A percentile compares a stretch with the other conserved stretches of the same genome.
These are phyloP conservation scores for Ulmus americana DNA, from an alignment of 331 rosid genomes.

Conservation along the genomic window DNA sequence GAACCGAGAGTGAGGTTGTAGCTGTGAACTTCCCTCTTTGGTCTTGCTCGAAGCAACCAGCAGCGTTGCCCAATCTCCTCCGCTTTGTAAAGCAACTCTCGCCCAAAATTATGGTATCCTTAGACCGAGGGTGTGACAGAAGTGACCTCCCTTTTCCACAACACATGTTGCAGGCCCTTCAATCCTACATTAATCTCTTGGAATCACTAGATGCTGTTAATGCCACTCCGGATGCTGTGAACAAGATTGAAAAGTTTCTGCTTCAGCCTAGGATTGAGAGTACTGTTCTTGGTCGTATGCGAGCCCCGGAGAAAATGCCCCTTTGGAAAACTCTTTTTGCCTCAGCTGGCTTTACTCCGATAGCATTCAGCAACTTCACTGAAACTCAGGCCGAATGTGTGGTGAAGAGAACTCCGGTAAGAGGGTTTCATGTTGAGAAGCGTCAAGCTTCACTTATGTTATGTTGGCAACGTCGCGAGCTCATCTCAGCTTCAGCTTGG, in stretches of 20 bases:
- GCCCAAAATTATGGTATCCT: constrained; percentile 39
- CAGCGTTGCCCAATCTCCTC: constrained; percentile 33
- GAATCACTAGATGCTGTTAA: constrained; percentile 38
- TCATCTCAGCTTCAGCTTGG: constrained; percentile 46
- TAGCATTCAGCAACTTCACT: constrained; percentile 39
- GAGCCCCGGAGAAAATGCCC: constrained; percentile 31
- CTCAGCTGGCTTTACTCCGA: constrained; percentile 28
- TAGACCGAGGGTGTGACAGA: constrained; percentile 40
- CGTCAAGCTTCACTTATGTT: constrained; percentile 37
- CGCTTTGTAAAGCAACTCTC: constrained; percentile 38
- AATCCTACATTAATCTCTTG: constrained; percentile 33
- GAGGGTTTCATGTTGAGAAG: constrained; percentile 45
- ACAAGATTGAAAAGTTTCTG: constrained; percentile 40
- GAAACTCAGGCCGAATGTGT: constrained; percentile 50
- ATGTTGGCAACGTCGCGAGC: constrained; percentile 48
- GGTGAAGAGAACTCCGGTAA: constrained; percentile 35
- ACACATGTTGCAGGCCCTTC: constrained; percentile 38
- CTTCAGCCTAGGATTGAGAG: constrained; percentile 42
- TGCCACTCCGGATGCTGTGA: constrained; percentile 30
- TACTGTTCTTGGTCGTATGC: constrained; percentile 35
- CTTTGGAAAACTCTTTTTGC: constrained; percentile 35
- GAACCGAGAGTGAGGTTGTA: constrained; percentile 27
- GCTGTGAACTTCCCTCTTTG: constrained; percentile 44
- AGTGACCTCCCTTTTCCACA: constrained; percentile 39
- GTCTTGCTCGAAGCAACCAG: constrained; percentile 33